A percentile compares a stretch with the other conserved stretches of the same genome.
These are phyloP conservation scores for Xerocomus spinulosus DNA, from an alignment of 768 basidiomycete genomes.

Conservation along the genomic window DNA sequence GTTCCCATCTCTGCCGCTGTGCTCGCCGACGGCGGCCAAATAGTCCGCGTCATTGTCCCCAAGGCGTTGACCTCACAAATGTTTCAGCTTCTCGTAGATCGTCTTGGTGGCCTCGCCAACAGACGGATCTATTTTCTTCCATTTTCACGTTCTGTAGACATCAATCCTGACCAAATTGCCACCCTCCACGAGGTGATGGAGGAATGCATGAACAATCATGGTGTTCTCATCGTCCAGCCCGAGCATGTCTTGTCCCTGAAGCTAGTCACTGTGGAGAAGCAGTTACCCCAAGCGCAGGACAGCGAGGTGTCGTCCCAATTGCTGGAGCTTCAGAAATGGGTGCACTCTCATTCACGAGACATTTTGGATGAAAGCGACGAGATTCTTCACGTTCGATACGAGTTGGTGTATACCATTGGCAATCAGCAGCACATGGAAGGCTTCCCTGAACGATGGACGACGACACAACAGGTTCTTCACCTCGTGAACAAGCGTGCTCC, in stretches of 20 bases:
- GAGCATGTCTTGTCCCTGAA: conserved; percentile 49
- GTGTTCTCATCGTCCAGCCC: conserved; percentile 44
- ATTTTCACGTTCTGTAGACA: conserved; percentile 25
- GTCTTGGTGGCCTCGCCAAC: conserved; percentile 30
- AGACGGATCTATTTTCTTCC: conserved; percentile 32
- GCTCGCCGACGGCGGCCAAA: conserved; percentile 24
- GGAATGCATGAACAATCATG: conserved; percentile 34
- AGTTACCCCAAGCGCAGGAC: conserved; percentile 11
- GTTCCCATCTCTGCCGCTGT: conserved; percentile 26
- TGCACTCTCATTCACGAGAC: conserved; percentile 16
- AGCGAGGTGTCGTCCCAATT: conserved; percentile 13
- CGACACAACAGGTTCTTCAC: conserved; percentile 35
- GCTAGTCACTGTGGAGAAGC: conserved; percentile 32
- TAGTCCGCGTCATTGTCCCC: conserved; percentile 32
- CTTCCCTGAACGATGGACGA: conserved; percentile 41
- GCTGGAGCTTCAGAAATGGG: conserved; percentile 17
- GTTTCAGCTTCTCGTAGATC: conserved; percentile 31
- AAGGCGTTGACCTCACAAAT: conserved; percentile 31
- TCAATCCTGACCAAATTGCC: conserved; percentile 18
- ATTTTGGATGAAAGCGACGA: conserved; percentile 29
- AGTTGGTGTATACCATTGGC: conserved; percentile 45
- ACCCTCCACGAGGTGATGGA: conserved; percentile 5
- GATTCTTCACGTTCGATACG: conserved; percentile 43
- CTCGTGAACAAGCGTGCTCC: conserved; percentile 18
- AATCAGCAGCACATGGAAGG: conserved; percentile 35